Conservation (phyloP, 2,329 filamentous ascomycete genomes). For the Lecanicillium sp. region DNA sequence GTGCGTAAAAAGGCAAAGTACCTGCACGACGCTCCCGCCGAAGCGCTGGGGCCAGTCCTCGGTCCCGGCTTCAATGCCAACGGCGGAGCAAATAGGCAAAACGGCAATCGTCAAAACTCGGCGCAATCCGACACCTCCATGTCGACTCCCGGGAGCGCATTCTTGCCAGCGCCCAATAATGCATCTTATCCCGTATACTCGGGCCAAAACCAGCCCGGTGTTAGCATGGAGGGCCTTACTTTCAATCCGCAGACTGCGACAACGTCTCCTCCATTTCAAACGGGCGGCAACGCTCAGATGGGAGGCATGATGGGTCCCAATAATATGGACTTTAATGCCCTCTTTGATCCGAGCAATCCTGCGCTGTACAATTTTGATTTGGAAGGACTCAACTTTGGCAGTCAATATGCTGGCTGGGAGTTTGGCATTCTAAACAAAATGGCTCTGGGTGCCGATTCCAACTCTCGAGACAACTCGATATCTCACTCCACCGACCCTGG, state of each 20-base stretch:
- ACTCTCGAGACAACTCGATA: conserved; percentile 55
- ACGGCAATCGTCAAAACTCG: conserved; percentile 38
- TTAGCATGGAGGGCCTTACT: conserved; percentile 37
- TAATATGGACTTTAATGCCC: conserved; percentile 43
- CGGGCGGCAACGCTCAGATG: conserved; percentile 39
- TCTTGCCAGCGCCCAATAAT: conserved; percentile 38
- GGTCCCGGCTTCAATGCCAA: conserved; percentile 60
- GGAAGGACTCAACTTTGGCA: conserved; percentile 80
- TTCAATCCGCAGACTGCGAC: conserved; percentile 65
- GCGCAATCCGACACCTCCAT: conserved; percentile 37
- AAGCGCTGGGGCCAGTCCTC: conserved; percentile 80
- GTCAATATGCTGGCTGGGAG: conserved; percentile 90
- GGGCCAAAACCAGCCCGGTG: conserved; percentile 32
- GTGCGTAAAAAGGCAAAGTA: conserved; percentile 99
- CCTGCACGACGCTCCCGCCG: conserved; percentile 87
- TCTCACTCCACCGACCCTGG: conserved; percentile 30
- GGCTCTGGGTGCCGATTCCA: conserved; percentile 67
- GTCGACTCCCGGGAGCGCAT: conserved; percentile 30
- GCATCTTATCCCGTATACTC: conserved; percentile 45
- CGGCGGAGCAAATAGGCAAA: conserved; percentile 29
- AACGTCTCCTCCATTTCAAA: conserved; percentile 63
- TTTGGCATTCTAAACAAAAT: conserved; percentile 96
- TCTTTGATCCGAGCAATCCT: conserved; percentile 88
- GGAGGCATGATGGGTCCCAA: conserved; percentile 42
- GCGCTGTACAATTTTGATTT: conserved; percentile 94